phyloP scores from a whole-genome alignment of 345 rosid species.

The Citrus trifoliata region DNA sequence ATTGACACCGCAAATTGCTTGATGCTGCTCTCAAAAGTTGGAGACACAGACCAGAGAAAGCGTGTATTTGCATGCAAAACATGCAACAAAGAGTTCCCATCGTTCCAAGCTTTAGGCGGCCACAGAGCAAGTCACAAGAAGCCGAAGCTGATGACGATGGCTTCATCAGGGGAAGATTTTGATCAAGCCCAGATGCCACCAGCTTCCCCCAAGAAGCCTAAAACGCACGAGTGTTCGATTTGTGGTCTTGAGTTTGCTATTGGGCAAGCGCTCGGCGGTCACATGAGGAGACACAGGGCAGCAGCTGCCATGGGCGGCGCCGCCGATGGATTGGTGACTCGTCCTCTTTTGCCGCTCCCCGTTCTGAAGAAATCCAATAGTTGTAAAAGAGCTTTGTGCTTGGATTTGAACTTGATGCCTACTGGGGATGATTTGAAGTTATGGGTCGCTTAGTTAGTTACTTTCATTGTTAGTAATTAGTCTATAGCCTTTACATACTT shows the following conservation, averaged over 20 bases:
- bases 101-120: constrained; percentile 93
- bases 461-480: background rate
- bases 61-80: constrained; percentile 79
- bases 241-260: constrained; percentile 78
- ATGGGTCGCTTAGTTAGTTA: constrained; percentile 26
- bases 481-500: background rate
- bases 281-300: constrained; percentile 83
- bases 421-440: constrained; percentile 58
- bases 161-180: background rate
- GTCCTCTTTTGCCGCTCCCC: constrained; percentile 26
- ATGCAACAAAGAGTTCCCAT: constrained; percentile 65
- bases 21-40: constrained; percentile 68
- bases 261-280: constrained; percentile 96
- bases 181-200: constrained; percentile 14
- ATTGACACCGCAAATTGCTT: constrained; percentile 54
- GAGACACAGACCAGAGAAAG: constrained; percentile 19
- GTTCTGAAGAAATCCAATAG: constrained; percentile 63
- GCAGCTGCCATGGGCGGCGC: constrained; percentile 8
- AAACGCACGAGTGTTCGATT: constrained; percentile 76
- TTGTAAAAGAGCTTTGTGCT: constrained; percentile 44
- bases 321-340: constrained; percentile 21
- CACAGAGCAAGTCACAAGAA: constrained; percentile 91
- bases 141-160: constrained; percentile 26
- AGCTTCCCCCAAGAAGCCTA: constrained; percentile 45
- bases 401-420: constrained; percentile 74